These are phyloP conservation scores for Collybia sp. DNA, from an alignment of 768 basidiomycete species.

Conservation along the genomic window DNA sequence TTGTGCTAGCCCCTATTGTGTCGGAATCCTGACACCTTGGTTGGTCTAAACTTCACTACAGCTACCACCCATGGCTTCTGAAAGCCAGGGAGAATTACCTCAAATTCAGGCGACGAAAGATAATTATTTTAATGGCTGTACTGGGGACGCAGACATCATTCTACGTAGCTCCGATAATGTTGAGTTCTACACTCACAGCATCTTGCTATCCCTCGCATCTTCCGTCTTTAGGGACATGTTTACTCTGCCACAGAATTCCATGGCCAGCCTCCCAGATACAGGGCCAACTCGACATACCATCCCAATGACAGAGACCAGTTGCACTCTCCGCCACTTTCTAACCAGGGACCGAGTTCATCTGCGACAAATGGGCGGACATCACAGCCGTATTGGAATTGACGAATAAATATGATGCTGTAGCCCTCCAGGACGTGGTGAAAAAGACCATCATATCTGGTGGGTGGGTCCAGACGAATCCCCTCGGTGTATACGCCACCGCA, in stretches of 20 bases:
- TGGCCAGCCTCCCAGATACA: conserved; percentile 11
- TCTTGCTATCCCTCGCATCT: conserved; percentile 51
- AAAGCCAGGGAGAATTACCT: too few relatives aligned
- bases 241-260: conserved; percentile 39
- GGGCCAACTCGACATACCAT: conserved; percentile 36
- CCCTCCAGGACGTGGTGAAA: conserved; percentile 18
- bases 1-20: too few relatives aligned
- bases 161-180: conserved; percentile 48
- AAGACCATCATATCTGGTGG: conserved; percentile 31
- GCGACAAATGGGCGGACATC: conserved; percentile 30
- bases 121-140: too few relatives aligned
- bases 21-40: too few relatives aligned
- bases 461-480: conserved; percentile 24
- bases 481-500: conserved; percentile 14
- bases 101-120: too few relatives aligned
- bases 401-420: conserved; percentile 35
- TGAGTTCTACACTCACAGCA: conserved; percentile 50
- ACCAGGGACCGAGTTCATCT: conserved; percentile 36
- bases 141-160: conserved; percentile 33
- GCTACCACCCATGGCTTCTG: too few relatives aligned
- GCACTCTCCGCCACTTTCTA: conserved; percentile 32
- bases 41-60: too few relatives aligned
- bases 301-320: conserved; percentile 41
- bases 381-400: conserved; percentile 33
- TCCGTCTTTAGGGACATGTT: conserved; percentile 56